Base-by-base conservation (phyloP, 2,329 filamentous ascomycete species). In the Neopestalotiopsis sp. region DNA sequence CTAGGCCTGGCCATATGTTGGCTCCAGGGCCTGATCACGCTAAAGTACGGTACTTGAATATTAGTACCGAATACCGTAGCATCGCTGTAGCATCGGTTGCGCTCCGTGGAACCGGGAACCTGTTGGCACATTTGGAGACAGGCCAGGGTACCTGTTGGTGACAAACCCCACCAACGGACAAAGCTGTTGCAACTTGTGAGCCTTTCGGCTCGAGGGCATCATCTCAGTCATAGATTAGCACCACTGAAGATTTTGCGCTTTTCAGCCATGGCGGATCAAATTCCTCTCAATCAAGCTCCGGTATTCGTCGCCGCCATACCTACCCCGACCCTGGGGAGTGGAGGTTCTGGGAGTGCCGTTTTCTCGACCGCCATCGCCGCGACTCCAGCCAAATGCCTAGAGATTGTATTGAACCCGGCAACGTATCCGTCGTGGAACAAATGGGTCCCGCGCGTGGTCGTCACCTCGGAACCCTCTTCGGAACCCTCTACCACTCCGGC, bases 391-490 rank as follows among this genome's bases (percentile, higher is more conserved):
- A 70, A 70, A 34, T 79, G 77, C 65, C 70, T 81, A 59, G 73
- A 74, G 66, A 70, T 78, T 59, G 45, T 81, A 40, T 72, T 80
- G 58, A 73, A 79, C 58, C 70, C 79, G 32, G 57, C 74, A 24
- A 71, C 74, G 7, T 83, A 80, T 74, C 72, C 76, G 4, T 58
- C 69, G n/a, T 82, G 81, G 79, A 82, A 81, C 74, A 72, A 72
- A 59, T 81, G 80, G 70, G 71, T 77, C 66, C 77, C 75, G 3
- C 69, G 69, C 40, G 74, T 75, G 67, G 74, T 70, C 57, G 74
- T 75, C 67, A 70, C 70, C 64, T 71, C 64, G 28, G 66, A 28
- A 28, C 24, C 24, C 24, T 28, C 24, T 28, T 28, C 24, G 24
- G 24, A 7, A 13, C 42, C 45, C 20, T 24, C 58, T 57, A 24